Conservation (phyloP, 2,329 filamentous ascomycete genomes). For the Cercospora sp. region DNA sequence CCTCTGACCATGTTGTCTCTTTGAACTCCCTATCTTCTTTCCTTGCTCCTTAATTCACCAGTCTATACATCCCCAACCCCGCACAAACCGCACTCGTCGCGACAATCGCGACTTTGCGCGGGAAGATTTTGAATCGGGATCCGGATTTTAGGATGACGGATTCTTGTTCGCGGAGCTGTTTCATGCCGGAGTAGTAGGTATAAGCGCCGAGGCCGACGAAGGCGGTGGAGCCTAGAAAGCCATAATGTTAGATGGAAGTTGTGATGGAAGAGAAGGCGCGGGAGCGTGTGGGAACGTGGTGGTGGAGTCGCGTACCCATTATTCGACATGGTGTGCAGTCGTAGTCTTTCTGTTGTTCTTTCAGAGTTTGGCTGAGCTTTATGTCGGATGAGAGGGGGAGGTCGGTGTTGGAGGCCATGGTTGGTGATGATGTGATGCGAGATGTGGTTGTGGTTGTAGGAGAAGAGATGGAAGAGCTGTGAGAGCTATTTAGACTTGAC, state of each 20-base stretch:
- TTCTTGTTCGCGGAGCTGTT: slow-evolving; percentile 45
- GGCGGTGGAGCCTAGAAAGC: slow-evolving; percentile 43
- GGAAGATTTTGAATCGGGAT: slow-evolving; percentile 45
- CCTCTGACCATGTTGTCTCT: neutral
- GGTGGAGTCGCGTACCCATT: slow-evolving; percentile 33
- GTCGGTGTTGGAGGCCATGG: slow-evolving; percentile 8
- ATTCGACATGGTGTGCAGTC: slow-evolving; percentile 39
- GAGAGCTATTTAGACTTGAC: neutral
- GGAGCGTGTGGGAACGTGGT: neutral
- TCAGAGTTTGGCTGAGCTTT: slow-evolving; percentile 29
- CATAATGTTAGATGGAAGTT: neutral
- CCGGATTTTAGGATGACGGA: slow-evolving; percentile 46
- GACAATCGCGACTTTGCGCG: slow-evolving; percentile 45
- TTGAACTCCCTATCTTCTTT: neutral
- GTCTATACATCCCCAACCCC: slow-evolving; percentile 49
- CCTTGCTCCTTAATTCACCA: slow-evolving; percentile 30
- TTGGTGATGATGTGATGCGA: neutral
- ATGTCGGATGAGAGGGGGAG: slow-evolving; percentile 26
- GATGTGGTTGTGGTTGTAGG: neutral
- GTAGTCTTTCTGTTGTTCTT: slow-evolving; percentile 32
- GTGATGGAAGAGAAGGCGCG: neutral
- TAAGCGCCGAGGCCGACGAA: slow-evolving; percentile 52
- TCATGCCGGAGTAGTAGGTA: slow-evolving; percentile 49
- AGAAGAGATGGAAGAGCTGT: neutral
- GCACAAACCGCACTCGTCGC: slow-evolving; percentile 45